phyloP scores from a whole-genome alignment of 2,329 filamentous ascomycete genomes.

The Fusarium circinatum region DNA sequence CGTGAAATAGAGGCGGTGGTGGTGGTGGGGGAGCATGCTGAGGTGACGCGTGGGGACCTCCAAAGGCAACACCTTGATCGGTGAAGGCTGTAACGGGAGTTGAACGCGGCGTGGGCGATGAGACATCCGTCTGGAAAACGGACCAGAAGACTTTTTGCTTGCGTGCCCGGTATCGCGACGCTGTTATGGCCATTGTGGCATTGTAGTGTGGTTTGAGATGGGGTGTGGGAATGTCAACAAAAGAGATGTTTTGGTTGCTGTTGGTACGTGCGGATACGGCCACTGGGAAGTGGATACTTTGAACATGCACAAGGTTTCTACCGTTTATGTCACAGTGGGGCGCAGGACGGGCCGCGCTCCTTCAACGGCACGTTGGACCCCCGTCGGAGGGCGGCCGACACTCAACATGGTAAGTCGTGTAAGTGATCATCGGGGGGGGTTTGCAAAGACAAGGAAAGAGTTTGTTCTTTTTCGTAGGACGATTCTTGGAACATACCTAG shows the following conservation, averaged over 20 bases:
- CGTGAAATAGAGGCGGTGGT: conserved; percentile 34
- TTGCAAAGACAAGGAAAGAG: background rate
- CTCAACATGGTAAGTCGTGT: conserved; percentile 10
- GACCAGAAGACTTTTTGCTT: conserved; percentile 64
- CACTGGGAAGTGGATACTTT: background rate
- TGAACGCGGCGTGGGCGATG: conserved; percentile 58
- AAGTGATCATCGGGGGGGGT: conserved; percentile 2
- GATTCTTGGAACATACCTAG: background rate
- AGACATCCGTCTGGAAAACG: conserved; percentile 64
- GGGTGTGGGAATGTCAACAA: conserved; percentile 34
- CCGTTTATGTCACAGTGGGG: conserved; percentile 16
- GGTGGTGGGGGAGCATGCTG: conserved; percentile 35
- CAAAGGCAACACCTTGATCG: conserved; percentile 59
- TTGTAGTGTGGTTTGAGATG: conserved; percentile 19
- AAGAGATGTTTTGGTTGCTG: conserved; percentile 25
- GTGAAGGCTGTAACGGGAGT: conserved; percentile 50
- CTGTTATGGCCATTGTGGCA: conserved; percentile 46
- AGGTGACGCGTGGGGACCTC: conserved; percentile 49
- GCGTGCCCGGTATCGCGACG: conserved; percentile 58
- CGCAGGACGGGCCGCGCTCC: conserved; percentile 23
- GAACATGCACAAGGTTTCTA: background rate
- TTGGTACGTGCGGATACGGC: conserved; percentile 28
- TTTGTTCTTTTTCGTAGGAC: background rate
- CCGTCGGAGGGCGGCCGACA: conserved; percentile 9
- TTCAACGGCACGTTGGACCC: conserved; percentile 8